Evolutionary conservation across 768 basidiomycete species (phyloP), one percentile per base, ranked within the genome.

Genomic region (Tephrocybe rancida): DNA sequence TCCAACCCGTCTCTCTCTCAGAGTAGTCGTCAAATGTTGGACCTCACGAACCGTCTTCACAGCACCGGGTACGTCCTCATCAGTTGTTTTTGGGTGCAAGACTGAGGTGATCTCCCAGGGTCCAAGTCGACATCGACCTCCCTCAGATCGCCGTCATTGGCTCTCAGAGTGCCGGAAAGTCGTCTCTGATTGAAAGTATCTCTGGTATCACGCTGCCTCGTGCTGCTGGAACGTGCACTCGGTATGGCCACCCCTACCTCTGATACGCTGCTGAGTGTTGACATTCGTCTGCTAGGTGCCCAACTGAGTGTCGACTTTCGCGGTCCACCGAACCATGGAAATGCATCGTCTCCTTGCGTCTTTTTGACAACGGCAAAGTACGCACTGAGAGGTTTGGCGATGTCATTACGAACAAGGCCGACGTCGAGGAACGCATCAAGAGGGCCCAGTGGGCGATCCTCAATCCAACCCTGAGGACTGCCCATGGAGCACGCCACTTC

Each of bases 111-210:
- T 49, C 14, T 13, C 52, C n/a, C n/a, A 90, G 88, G 0, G 85
- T 86, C 0, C 82, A 89, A 55, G 72, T 79, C 13, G 86, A 90
- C 48, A 81, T 92, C 9, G 86, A 89, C 59, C 69, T 91, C 0
- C 89, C 90, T 0, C 81, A 83, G 56, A 88, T 91, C 27, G 85
- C 83, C 0, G 89, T 90, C 38, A 79, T 89, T 16, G 88, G 89
- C 0, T 79, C 76, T 1, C 89, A 91, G 57, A 87, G 84, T 39
- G 86, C 86, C 0, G 89, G 89, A 0, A 90, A 90, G 60, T 88
- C 87, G 0, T 90, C 88, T 0, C 74, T 90, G 3, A 90, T 91
- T 10, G 88, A 91, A 59, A 80, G 86, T 0, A 89, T 91, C 41
- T 88, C 87, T 0, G 86, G 88, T 0, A 81, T 90, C 16, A 86